Evolutionary conservation across 139 green algal species (phyloP).

Genomic region (Chlamydomonas schloesseri): DNA sequence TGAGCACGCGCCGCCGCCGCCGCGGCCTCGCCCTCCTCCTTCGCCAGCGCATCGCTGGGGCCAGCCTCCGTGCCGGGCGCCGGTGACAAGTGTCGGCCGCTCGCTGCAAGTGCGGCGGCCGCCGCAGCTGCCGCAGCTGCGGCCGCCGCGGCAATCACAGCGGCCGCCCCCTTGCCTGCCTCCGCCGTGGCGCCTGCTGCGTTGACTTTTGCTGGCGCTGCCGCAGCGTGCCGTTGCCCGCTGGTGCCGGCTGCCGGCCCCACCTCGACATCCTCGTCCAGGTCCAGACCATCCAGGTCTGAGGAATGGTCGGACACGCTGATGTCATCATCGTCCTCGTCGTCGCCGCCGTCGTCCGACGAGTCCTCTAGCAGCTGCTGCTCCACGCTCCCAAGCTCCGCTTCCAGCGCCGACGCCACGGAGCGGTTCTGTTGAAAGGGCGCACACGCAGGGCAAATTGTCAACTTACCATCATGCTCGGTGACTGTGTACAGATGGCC

Average conservation of each 20-base stretch:
- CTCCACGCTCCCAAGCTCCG: conserved; percentile 1
- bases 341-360: background rate
- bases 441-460: too few relatives aligned
- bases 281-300: background rate
- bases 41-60: too few relatives aligned
- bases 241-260: background rate
- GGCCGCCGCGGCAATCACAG: background rate
- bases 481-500: too few relatives aligned
- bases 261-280: background rate
- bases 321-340: background rate
- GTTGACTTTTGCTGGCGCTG: background rate
- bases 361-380: conserved; percentile 40
- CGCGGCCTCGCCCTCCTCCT: background rate
- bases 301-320: background rate
- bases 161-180: background rate
- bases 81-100: too few relatives aligned
- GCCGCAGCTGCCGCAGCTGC: background rate
- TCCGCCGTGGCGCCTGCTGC: background rate
- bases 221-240: background rate
- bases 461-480: too few relatives aligned
- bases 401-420: background rate
- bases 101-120: background rate
- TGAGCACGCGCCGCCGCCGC: background rate
- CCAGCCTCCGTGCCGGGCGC: too few relatives aligned
- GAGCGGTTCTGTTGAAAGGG: too few relatives aligned